Base-by-base conservation (phyloP, 768 basidiomycete species). In the Obba rivulosa region DNA sequence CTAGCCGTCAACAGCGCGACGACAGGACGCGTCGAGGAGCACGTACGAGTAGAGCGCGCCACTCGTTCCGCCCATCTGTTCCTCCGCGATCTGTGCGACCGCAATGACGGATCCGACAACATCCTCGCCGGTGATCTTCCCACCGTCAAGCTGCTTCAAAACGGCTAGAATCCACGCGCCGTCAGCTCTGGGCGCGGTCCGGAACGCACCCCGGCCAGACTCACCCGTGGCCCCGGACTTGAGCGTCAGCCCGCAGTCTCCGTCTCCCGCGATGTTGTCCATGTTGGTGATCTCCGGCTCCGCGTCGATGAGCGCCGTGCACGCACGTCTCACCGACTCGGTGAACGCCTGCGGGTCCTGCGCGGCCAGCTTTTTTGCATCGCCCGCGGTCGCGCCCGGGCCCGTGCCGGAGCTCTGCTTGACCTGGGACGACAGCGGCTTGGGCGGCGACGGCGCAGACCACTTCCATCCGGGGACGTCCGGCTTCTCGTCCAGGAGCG, bases 181-280 rank as follows among this genome's bases (percentile, higher is more conserved):
- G 18, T 28, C 41, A 35, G 17, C 23, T 52, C 5, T 21, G 23
- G n/a, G 31, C 54, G 34, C 57, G 1, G 7, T 31, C 5, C 14
- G 17, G 11, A 40, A 31, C 31, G n/a, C 31, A 10, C 9, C 24
- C 16, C 23, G 3, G 31, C 44, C 16, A 22, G 46, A 56, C 66
- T 61, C 57, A 79, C 85, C 83, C 59, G 80, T 73, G 25, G 87
- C 86, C 31, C 94, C 94, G 8, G 81, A 79, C 72, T 80, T 79
- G 31, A 85, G 73, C 0, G 82, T 85, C 39, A 83, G 62, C 0
- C 84, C 84, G 40, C 81, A 82, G 58, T 87, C 85, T 4, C 94
- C 94, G 60, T 98, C 94, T 22, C 94, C 94, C 2, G 90, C 88
- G 45, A 97, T 85, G 49, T 78, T 84, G 64, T 99, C 95, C 81